These are phyloP conservation scores for Spinellus fusiger DNA, from an alignment of 192 early-diverging fungal species.

Conservation along the genomic window DNA sequence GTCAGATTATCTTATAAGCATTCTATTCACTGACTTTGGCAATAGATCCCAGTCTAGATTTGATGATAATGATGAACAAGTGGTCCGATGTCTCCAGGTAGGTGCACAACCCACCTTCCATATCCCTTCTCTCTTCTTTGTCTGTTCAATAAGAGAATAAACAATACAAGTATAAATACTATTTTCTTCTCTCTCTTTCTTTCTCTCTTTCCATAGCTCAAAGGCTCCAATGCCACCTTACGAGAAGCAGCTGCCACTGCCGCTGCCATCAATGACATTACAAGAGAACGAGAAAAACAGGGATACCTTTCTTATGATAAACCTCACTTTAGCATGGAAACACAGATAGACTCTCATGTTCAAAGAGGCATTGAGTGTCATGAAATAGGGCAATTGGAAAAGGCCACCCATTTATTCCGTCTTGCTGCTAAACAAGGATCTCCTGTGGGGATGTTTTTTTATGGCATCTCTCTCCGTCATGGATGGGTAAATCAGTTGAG, in stretches of 20 bases:
- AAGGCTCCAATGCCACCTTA: not conserved
- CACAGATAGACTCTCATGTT: conserved; percentile 52
- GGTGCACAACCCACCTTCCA: too few relatives aligned
- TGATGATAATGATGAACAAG: not conserved
- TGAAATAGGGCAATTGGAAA: conserved; percentile 63
- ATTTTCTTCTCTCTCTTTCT: not conserved
- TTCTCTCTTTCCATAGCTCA: not conserved
- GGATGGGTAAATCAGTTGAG: conserved; percentile 82
- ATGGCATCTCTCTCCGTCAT: conserved; percentile 72
- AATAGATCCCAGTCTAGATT: not conserved
- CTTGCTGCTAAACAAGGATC: conserved; percentile 58
- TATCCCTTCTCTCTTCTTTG: too few relatives aligned
- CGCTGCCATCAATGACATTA: not conserved
- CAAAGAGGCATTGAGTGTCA: conserved; percentile 66
- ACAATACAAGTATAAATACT: too few relatives aligned
- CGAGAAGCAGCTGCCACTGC: not conserved
- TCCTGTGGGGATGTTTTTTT: conserved; percentile 75
- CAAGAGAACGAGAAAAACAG: not conserved
- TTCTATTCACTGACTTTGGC: too few relatives aligned
- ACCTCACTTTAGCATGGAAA: not conserved
- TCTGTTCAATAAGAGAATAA: too few relatives aligned
- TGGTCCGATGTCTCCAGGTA: not conserved
- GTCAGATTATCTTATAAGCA: not conserved
- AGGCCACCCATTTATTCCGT: conserved; percentile 65
- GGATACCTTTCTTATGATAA: not conserved